Conservation (phyloP, 1,284 basidiomycete species). For the Peniophora sp. region DNA sequence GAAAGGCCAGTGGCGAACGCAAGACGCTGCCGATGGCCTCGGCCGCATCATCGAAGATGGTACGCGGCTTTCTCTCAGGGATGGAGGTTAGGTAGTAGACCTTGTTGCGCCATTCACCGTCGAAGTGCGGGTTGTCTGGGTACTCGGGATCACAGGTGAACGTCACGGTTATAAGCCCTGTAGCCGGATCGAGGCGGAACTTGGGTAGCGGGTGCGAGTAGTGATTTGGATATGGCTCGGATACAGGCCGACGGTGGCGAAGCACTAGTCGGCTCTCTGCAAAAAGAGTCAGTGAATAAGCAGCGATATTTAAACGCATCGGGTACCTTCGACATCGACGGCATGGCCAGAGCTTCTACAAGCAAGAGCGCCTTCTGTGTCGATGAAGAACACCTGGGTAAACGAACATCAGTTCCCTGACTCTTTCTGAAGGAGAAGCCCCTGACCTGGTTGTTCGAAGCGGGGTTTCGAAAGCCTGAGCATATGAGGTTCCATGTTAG, state of each 20-base stretch:
- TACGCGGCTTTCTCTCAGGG: conserved; percentile 56
- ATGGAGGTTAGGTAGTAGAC: conserved; percentile 56
- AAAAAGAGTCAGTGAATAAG: conserved; percentile 5
- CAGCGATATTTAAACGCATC: conserved; percentile 3
- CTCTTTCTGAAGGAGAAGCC: neutral
- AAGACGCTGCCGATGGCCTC: conserved; percentile 52
- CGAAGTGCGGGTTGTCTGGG: conserved; percentile 27
- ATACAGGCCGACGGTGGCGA: conserved; percentile 66
- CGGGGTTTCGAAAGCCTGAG: conserved; percentile 55
- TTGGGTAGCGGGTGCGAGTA: conserved; percentile 70
- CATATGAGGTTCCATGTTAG: no score
- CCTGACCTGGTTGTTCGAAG: conserved; percentile 64
- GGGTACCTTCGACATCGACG: conserved; percentile 67
- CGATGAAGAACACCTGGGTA: conserved; percentile 69
- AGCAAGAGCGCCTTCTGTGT: conserved; percentile 64
- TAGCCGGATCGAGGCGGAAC: conserved; percentile 49
- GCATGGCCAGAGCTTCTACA: conserved; percentile 75
- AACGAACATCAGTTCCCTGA: neutral
- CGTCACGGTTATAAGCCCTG: conserved; percentile 49
- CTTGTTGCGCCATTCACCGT: conserved; percentile 49
- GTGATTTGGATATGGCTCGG: conserved; percentile 64
- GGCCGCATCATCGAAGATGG: conserved; percentile 62
- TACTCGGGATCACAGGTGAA: conserved; percentile 60
- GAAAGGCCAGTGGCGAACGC: conserved; percentile 37
- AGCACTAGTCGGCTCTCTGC: conserved; percentile 56